Evolutionary conservation across 2,329 filamentous ascomycete species (phyloP), one percentile per base, ranked within the genome.

Genomic region (Penicillium sp.): DNA sequence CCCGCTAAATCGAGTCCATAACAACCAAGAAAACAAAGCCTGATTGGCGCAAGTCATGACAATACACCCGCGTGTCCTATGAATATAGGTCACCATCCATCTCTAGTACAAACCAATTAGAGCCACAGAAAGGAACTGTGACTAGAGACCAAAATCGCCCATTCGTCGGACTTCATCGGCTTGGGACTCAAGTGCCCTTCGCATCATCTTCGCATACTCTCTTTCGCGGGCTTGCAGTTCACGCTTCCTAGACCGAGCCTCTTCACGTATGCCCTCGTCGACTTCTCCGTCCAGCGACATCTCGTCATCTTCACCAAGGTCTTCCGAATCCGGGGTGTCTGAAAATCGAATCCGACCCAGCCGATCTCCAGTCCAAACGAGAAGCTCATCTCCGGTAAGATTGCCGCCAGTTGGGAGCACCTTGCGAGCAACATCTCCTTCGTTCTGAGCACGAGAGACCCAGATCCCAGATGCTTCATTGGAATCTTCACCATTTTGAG

Each of bases 321-420:
- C 71, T 7, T 75, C 75, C 29, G 74, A 70, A 11, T 75, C 73
- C 72, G 45, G 51, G 3, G 66, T 64, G 49, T 81, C 78, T 1
- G 87, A 86, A 71, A 91, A 91, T 58, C 79, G 83, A 21, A 96
- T 76, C 61, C 95, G 81, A 0, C 92, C 93, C 51, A 97, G 80
- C 66, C 88, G 89, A 62, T 96, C 92, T 19, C 92, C 93, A 0
- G 93, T 97, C 93, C 93, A 97, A 51, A 97, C 82, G 4, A 96
- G 76, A 13, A 97, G 77, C 69, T 94, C 90, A 70, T 92, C 88
- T 54, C 86, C 77, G 29, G 66, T 72, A 52, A 81, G 70, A 50
- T 76, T 77, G 5, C 70, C 71, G 29, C 77, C 76, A 51, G 86
- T 89, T 3, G 91, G 89, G 2, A 94, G 69, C 48, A 97, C 86